Percentiles rank a stretch among this genome's conserved stretches.
These are phyloP conservation scores for Phlegmacium glaucopus DNA, from an alignment of 768 basidiomycete genomes.

Conservation along the genomic window DNA sequence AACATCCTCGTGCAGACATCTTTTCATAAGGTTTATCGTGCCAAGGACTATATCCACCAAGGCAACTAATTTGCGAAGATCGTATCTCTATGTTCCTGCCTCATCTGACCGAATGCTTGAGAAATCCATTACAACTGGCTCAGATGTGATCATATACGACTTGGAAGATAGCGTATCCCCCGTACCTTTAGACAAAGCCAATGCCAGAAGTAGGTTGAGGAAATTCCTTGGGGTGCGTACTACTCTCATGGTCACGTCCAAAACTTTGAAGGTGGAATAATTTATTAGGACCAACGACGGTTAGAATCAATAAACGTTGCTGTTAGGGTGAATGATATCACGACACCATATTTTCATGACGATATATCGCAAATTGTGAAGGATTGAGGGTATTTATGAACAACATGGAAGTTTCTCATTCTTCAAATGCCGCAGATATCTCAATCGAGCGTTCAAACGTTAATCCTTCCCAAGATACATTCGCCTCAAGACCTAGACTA, in stretches of 20 bases:
- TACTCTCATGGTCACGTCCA: neutral
- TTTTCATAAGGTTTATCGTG: neutral
- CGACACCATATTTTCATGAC: slow-evolving; percentile 60
- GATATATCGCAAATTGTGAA: slow-evolving; percentile 58
- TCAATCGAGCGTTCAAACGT: slow-evolving; percentile 45
- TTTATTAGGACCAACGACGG: slow-evolving; percentile 16
- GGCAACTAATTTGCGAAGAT: slow-evolving; percentile 35
- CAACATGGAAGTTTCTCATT: slow-evolving; percentile 1
- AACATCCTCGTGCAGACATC: no score
- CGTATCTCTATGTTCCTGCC: slow-evolving; percentile 79
- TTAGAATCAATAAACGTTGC: slow-evolving; percentile 53
- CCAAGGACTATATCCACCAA: neutral
- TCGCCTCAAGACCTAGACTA: slow-evolving; percentile 60
- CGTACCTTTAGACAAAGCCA: slow-evolving; percentile 53
- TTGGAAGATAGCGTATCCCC: slow-evolving; percentile 85
- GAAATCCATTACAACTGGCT: slow-evolving; percentile 60
- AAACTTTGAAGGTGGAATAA: neutral
- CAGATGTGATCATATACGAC: slow-evolving; percentile 85
- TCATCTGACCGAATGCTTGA: slow-evolving; percentile 79
- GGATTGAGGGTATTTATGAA: slow-evolving; percentile 21
- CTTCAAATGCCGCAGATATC: slow-evolving; percentile 22
- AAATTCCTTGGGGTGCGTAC: slow-evolving; percentile 51
- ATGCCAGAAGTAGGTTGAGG: slow-evolving; percentile 52
- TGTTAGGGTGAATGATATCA: slow-evolving; percentile 67
- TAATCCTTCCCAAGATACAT: slow-evolving; percentile 87